phyloP scores from a whole-genome alignment of 1,284 basidiomycete species.

The Trichosporon sp. region DNA sequence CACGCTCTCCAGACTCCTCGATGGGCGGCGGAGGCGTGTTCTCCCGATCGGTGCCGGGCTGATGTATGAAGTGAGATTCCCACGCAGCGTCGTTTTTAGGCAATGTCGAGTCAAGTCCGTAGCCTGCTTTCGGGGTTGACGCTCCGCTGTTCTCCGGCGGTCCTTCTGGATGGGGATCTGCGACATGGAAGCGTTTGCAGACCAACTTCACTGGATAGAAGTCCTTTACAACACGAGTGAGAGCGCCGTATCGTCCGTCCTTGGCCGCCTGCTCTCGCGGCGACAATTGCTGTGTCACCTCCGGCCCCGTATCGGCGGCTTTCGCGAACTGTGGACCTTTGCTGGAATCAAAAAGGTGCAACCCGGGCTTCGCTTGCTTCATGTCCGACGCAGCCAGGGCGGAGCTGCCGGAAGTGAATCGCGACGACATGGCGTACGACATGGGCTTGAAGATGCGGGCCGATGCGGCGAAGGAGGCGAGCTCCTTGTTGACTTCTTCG shows the following conservation, averaged over 20 bases:
- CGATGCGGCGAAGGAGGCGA: conserved; percentile 77
- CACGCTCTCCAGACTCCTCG: conserved; percentile 17
- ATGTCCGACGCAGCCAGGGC: conserved; percentile 55
- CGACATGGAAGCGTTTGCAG: conserved; percentile 91
- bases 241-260: conserved; percentile 76
- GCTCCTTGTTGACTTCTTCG: conserved; percentile 71
- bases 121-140: conserved; percentile 8
- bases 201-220: conserved; percentile 79
- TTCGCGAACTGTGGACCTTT: conserved; percentile 31
- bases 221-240: conserved; percentile 66
- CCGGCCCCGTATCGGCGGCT: conserved; percentile 47
- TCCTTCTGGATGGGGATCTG: conserved; percentile 65
- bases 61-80: conserved; percentile 39
- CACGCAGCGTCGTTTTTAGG: conserved; percentile 37
- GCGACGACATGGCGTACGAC: conserved; percentile 81
- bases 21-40: background rate
- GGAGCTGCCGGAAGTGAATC: conserved; percentile 69
- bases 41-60: conserved; percentile 17
- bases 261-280: conserved; percentile 74
- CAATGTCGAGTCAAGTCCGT: conserved; percentile 5
- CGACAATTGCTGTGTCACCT: conserved; percentile 53
- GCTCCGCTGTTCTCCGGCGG: conserved; percentile 21
- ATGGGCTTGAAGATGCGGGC: conserved; percentile 89
- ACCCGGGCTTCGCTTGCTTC: conserved; percentile 61
- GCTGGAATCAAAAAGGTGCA: conserved; percentile 58